Evolutionary conservation across 345 rosid genomes (phyloP).

Genomic region (Heritiera littoralis): DNA sequence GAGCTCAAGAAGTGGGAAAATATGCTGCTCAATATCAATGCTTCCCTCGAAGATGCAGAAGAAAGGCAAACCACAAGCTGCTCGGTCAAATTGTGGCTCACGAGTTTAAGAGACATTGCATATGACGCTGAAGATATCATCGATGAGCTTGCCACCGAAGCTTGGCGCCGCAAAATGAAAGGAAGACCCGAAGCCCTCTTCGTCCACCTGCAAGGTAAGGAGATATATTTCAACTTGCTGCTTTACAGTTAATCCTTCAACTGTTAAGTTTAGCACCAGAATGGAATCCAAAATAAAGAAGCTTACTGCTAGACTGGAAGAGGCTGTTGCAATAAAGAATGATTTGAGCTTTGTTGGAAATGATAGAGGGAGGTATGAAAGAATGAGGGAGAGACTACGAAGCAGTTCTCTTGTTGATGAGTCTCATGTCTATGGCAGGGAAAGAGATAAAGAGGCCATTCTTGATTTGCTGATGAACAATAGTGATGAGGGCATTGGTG

Average conservation of each 20-base stretch:
- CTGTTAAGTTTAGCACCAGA: not conserved
- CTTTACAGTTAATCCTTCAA: not conserved
- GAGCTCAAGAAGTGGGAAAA: constrained; percentile 15
- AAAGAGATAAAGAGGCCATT: constrained; percentile 22
- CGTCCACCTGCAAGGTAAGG: not conserved
- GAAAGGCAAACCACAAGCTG: constrained; percentile 24
- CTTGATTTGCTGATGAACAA: constrained; percentile 15
- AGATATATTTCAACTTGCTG: not conserved
- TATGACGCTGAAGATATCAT: constrained; percentile 39
- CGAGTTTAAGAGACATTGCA: constrained; percentile 20
- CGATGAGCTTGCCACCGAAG: constrained; percentile 29
- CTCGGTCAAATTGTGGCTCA: constrained; percentile 16
- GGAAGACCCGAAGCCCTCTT: not conserved
- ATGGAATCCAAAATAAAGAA: not conserved
- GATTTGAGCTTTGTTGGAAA: not conserved
- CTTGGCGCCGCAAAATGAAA: constrained; percentile 2
- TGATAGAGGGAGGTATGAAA: constrained; percentile 5
- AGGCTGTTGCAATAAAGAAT: not conserved
- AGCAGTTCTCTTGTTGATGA: constrained; percentile 24
- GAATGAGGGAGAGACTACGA: not conserved
- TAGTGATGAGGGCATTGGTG: not conserved
- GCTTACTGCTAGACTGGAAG: constrained; percentile 13
- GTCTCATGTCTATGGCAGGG: constrained; percentile 33
- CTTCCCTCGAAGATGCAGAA: constrained; percentile 31
- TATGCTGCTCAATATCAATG: constrained; percentile 16